phyloP scores from a whole-genome alignment of 768 basidiomycete species.

The Amanita molliuscula region DNA sequence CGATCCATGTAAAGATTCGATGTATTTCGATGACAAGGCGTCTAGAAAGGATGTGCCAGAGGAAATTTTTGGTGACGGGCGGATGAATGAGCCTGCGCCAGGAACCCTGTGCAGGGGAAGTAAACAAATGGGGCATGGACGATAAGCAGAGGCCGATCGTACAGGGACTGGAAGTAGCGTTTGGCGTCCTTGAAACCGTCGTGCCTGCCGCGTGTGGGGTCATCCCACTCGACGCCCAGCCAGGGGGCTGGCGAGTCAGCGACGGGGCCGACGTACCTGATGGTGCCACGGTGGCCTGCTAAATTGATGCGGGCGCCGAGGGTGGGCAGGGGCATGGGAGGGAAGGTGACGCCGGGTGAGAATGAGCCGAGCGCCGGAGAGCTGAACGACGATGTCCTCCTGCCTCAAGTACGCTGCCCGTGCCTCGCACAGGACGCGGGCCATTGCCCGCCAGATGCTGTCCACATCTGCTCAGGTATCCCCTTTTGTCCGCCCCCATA shows the following conservation, averaged over 20 bases:
- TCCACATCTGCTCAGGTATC: slow-evolving; percentile 31
- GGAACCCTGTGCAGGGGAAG: slow-evolving; percentile 32
- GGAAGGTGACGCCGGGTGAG: slow-evolving; percentile 1
- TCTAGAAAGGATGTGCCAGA: slow-evolving; percentile 65
- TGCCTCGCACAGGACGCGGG: slow-evolving; percentile 30
- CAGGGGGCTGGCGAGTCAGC: slow-evolving; percentile 57
- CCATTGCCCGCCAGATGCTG: slow-evolving; percentile 40
- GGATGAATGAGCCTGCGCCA: slow-evolving; percentile 72
- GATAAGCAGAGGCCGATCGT: slow-evolving; percentile 14
- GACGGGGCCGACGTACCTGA: slow-evolving; percentile 61
- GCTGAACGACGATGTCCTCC: slow-evolving; percentile 10
- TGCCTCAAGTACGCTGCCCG: slow-evolving; percentile 28
- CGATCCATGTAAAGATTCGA: slow-evolving; percentile 48
- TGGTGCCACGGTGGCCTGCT: slow-evolving; percentile 50
- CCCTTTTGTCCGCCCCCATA: slow-evolving; percentile 5
- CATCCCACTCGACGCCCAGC: slow-evolving; percentile 99
- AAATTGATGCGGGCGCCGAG: slow-evolving; percentile 47
- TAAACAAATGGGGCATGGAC: slow-evolving; percentile 9
- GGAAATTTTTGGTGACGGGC: slow-evolving; percentile 46
- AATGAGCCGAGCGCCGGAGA: background rate
- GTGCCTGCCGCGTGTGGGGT: slow-evolving; percentile 76
- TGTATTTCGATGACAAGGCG: slow-evolving; percentile 71
- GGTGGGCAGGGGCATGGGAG: slow-evolving; percentile 19
- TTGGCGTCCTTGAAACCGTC: slow-evolving; percentile 71
- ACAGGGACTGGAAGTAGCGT: slow-evolving; percentile 76